Conservation (phyloP, 352 stramenopile genomes). For the Globisporangium rhizosaccharum region DNA sequence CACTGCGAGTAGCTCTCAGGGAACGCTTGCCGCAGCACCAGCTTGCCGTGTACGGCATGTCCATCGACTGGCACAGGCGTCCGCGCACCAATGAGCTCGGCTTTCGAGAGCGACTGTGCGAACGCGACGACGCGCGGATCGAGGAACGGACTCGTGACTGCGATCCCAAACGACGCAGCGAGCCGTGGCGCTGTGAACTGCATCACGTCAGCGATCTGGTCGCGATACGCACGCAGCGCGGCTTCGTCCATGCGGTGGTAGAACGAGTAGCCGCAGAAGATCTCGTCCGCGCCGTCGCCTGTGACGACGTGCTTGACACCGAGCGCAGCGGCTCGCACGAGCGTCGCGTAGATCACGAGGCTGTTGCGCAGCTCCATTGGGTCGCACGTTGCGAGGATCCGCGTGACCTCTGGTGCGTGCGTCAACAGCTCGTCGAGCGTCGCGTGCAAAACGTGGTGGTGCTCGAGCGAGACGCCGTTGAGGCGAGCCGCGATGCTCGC, state of each 20-base stretch:
- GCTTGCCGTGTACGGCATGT: slow-evolving; percentile 57
- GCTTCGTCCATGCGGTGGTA: slow-evolving; percentile 61
- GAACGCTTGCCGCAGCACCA: slow-evolving; percentile 82
- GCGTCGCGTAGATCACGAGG: slow-evolving; percentile 74
- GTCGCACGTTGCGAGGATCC: slow-evolving; percentile 66
- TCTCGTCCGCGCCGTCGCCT: slow-evolving; percentile 82
- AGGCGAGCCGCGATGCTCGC: slow-evolving; percentile 38
- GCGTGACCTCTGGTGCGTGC: slow-evolving; percentile 31
- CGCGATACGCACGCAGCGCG: slow-evolving; percentile 57
- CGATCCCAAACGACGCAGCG: slow-evolving; percentile 49
- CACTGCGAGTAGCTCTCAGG: slow-evolving; percentile 80
- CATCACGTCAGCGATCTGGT: slow-evolving; percentile 75
- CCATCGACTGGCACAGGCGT: slow-evolving; percentile 53
- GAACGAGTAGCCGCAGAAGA: slow-evolving; percentile 88
- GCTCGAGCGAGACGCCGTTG: slow-evolving; percentile 32
- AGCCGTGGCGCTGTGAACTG: slow-evolving; percentile 77
- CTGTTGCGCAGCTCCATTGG: slow-evolving; percentile 87
- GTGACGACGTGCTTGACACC: slow-evolving; percentile 70
- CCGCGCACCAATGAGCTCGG: slow-evolving; percentile 57
- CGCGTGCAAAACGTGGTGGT: slow-evolving; percentile 56
- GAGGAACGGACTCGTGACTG: slow-evolving; percentile 73
- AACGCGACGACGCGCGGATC: slow-evolving; percentile 67
- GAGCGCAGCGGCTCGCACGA: slow-evolving; percentile 39
- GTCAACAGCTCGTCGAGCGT: slow-evolving; percentile 50
- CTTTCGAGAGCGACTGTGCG: slow-evolving; percentile 46